These are phyloP conservation scores for Kodamaea kakaduensis DNA, from an alignment of 805 yeast species.

Conservation along the genomic window DNA sequence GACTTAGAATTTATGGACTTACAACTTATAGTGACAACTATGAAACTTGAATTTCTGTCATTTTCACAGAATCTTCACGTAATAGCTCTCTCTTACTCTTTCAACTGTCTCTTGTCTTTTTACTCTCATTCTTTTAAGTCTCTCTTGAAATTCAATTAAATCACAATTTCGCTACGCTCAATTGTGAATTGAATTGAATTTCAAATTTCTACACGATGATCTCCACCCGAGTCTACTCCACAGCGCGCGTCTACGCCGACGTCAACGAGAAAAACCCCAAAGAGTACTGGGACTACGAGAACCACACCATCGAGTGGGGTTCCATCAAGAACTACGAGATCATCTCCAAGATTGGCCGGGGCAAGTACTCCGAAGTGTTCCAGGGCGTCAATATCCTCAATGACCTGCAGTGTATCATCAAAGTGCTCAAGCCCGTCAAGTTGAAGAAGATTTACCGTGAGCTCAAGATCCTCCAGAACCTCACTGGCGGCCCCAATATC, in stretches of 20 bases:
- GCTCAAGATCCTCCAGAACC: slow-evolving; percentile 78
- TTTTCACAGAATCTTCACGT: too few relatives aligned
- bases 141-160: too few relatives aligned
- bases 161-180: too few relatives aligned
- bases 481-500: slow-evolving; percentile 81
- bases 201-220: slow-evolving; percentile 19
- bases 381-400: slow-evolving; percentile 70
- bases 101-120: too few relatives aligned
- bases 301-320: slow-evolving; percentile 43
- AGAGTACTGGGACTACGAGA: slow-evolving; percentile 85
- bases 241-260: slow-evolving; percentile 64
- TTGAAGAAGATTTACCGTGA: slow-evolving; percentile 88
- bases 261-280: slow-evolving; percentile 64
- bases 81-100: too few relatives aligned
- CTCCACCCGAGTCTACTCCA: slow-evolving; percentile 27
- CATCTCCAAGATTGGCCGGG: slow-evolving; percentile 80
- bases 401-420: slow-evolving; percentile 68
- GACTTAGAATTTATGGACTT: too few relatives aligned
- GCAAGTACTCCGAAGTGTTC: slow-evolving; percentile 94
- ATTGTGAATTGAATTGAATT: too few relatives aligned
- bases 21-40: too few relatives aligned
- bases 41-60: too few relatives aligned
- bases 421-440: slow-evolving; percentile 89
- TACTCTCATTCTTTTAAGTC: too few relatives aligned
- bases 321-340: slow-evolving; percentile 61